These are phyloP conservation scores for Leonotis leonurus DNA, from an alignment of 257 asterid genomes.

Conservation along the genomic window DNA sequence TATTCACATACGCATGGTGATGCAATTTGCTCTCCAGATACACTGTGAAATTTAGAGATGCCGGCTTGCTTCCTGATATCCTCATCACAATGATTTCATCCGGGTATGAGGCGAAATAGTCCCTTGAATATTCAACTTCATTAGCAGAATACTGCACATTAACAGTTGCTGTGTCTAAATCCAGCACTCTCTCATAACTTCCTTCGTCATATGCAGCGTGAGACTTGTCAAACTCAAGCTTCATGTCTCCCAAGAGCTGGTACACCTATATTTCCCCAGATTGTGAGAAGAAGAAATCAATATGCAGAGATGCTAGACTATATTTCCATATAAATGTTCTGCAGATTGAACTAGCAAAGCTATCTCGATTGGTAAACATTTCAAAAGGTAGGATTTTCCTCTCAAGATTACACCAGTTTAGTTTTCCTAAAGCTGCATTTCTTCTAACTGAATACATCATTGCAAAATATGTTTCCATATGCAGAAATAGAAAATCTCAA, in stretches of 20 bases:
- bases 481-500: neutral
- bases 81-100: constrained; percentile 54
- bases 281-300: neutral
- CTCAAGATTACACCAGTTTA: neutral
- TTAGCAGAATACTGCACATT: constrained; percentile 43
- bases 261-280: constrained; percentile 49
- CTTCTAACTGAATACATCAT: neutral
- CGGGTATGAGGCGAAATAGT: constrained; percentile 59
- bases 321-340: neutral
- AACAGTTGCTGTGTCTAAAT: constrained; percentile 73
- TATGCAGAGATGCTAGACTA: neutral
- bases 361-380: neutral
- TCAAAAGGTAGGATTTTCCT: neutral
- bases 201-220: constrained; percentile 32
- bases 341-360: neutral
- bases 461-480: neutral
- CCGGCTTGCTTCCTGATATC: constrained; percentile 50
- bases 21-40: constrained; percentile 56
- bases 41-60: constrained; percentile 38
- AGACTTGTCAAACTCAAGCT: constrained; percentile 47
- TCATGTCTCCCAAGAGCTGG: constrained; percentile 82
- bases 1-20: constrained; percentile 42
- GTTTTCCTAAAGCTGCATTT: neutral
- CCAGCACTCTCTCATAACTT: constrained; percentile 60
- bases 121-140: constrained; percentile 40